Base-by-base conservation (phyloP, 2,329 filamentous ascomycete genomes). In the Diaporthe ilicicola region DNA sequence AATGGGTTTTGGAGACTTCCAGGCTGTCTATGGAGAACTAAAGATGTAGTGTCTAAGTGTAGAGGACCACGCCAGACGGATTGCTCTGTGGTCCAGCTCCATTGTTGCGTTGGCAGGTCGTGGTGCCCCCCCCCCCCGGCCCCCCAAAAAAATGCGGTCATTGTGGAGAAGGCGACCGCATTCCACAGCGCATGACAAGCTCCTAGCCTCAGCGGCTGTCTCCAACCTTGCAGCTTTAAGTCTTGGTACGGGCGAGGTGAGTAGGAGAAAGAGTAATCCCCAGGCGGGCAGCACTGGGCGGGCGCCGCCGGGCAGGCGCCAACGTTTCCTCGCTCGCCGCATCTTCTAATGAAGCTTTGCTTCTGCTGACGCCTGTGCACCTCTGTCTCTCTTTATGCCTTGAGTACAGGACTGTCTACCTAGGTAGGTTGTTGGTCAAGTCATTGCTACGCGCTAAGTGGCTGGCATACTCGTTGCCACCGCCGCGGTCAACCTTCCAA, bases 121-220 rank as follows among this genome's bases (percentile, higher is more conserved):
- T 53, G 22, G 19, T 42, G 61, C 19, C 42, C 42, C 62, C 48
- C 67, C 69, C n/a, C n/a, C n/a, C n/a, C n/a, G n/a, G n/a, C n/a
- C n/a, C n/a, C n/a, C n/a, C n/a, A n/a, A n/a, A n/a, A 59, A 61
- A 53, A 61, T 53, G 69, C 29, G 37, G 55, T 61, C 44, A 61
- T 24, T 68, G 69, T 71, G 69, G 69, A 54, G 69, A 70, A 70
- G 69, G 17, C 24, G 50, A 22, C 32, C 37, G 32, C 67, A 61
- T 27, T 29, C 54, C 34, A 68, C 54, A 68, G 44, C 54, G 54
- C 61, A 67, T 67, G 53, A 53, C 62, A 48, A 51, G 51, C 19
- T 50, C 61, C 34, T 9, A 62, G 27, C 56, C 4, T 46, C 19
- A 46, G 39, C 55, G 17, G 39, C 37, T n/a, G 22, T 61, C 27